Percentiles rank a stretch among this genome's conserved stretches.
Evolutionary conservation across 768 basidiomycete genomes (phyloP).

Genomic region (Leccinum longicurvipes): DNA sequence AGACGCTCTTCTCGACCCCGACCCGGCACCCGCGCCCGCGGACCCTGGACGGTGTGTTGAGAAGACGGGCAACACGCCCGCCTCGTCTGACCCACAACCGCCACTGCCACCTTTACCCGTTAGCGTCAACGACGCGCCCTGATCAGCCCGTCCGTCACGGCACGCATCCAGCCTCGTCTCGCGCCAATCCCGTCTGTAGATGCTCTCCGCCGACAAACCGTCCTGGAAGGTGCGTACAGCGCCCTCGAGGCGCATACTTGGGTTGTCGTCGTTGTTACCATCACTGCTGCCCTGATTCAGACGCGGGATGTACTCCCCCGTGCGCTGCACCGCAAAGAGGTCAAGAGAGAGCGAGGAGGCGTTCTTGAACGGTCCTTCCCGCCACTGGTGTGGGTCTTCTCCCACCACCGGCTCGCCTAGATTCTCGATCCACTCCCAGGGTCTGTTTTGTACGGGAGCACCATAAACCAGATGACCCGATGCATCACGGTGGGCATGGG

Average conservation of each 20-base stretch:
- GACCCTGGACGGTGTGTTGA: slow-evolving; percentile 15
- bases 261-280: slow-evolving; percentile 20
- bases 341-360: slow-evolving; percentile 71
- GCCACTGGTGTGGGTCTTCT: slow-evolving; percentile 41
- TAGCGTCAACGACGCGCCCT: background rate
- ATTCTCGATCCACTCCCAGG: slow-evolving; percentile 88
- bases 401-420: slow-evolving; percentile 47
- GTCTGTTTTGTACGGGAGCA: slow-evolving; percentile 61
- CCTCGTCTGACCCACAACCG: slow-evolving; percentile 24
- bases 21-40: slow-evolving; percentile 3
- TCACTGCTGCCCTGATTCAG: background rate
- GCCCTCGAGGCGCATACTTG: slow-evolving; percentile 32
- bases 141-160: slow-evolving; percentile 15
- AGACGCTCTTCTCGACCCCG: slow-evolving; percentile 39
- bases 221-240: slow-evolving; percentile 65
- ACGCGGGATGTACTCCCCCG: slow-evolving; percentile 50
- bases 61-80: slow-evolving; percentile 27
- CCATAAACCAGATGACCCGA: slow-evolving; percentile 49
- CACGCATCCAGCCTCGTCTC: slow-evolving; percentile 51
- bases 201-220: slow-evolving; percentile 53
- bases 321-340: slow-evolving; percentile 60
- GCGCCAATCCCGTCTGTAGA: slow-evolving; percentile 75
- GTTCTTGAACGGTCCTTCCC: slow-evolving; percentile 55
- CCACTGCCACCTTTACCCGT: slow-evolving; percentile 15
- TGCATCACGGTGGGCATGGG: slow-evolving; percentile 54